These are phyloP conservation scores for Cicer bijugum DNA, from an alignment of 306 rosid genomes.

Conservation along the genomic window DNA sequence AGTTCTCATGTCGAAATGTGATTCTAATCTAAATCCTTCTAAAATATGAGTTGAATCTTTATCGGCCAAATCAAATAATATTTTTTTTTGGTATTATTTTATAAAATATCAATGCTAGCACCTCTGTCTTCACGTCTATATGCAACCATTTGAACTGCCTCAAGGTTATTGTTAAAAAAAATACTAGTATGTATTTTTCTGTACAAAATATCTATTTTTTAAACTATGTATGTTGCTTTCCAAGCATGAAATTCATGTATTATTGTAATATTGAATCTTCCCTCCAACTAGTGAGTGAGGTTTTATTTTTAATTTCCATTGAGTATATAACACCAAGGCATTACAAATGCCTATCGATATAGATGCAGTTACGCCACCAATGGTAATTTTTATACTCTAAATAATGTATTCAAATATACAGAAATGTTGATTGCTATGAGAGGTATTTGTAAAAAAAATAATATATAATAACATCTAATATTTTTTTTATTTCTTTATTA, in stretches of 20 bases:
- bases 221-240: constrained; percentile 49
- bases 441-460: no score
- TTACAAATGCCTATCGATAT: constrained; percentile 30
- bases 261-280: constrained; percentile 28
- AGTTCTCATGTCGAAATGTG: no score
- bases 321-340: constrained; percentile 28
- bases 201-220: neutral
- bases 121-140: constrained; percentile 38
- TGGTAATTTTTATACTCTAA: no score
- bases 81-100: neutral
- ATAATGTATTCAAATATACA: no score
- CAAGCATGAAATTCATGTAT: constrained; percentile 47
- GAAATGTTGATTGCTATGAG: no score
- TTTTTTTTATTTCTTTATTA: no score
- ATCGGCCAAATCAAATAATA: no score
- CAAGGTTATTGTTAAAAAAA: constrained; percentile 1
- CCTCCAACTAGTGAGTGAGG: constrained; percentile 10
- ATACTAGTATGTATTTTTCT: neutral
- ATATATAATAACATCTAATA: no score
- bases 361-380: constrained; percentile 12
- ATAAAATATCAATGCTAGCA: constrained; percentile 30
- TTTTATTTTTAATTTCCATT: neutral
- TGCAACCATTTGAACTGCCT: constrained; percentile 43
- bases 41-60: no score
- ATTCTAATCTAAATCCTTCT: no score